Evolutionary conservation across 495 filamentous ascomycete species (phyloP).

Genomic region (Amphirosellinia nigrospora): DNA sequence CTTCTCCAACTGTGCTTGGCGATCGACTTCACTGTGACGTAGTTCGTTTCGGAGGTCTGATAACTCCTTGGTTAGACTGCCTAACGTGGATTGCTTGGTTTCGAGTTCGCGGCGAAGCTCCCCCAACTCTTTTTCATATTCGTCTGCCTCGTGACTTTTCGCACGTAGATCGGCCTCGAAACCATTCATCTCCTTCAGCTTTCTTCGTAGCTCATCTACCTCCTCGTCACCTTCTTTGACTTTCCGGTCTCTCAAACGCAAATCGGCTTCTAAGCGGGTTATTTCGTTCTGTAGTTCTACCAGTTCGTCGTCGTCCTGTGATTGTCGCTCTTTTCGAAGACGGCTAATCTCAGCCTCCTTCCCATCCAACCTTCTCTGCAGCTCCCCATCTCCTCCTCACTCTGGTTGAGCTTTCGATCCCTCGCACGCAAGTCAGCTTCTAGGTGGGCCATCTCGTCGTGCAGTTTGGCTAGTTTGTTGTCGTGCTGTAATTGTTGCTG

Average conservation of each 20-base stretch:
- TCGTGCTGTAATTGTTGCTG: not conserved
- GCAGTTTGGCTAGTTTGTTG: not conserved
- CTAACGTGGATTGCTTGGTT: constrained; percentile 49
- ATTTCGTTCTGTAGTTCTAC: no score
- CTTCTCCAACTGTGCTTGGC: constrained; percentile 68
- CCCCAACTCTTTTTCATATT: not conserved
- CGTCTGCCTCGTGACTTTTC: not conserved
- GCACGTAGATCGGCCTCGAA: not conserved
- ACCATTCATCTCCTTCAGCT: not conserved
- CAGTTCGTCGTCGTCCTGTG: no score
- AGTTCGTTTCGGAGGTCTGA: constrained; percentile 70
- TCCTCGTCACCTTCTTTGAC: not conserved
- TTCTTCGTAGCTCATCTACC: not conserved
- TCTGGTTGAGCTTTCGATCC: no score
- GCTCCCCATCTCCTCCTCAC: no score
- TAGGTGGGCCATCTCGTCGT: not conserved
- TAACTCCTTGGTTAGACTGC: constrained; percentile 48
- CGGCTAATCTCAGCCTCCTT: no score
- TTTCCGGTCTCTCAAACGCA: no score
- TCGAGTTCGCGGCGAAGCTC: constrained; percentile 50
- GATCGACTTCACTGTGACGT: constrained; percentile 67
- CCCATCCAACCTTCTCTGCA: no score
- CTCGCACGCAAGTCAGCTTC: not conserved
- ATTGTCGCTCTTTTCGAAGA: no score
- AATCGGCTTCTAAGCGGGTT: no score